Conservation (phyloP, 106 monocot species). For the Dioscorea zingiberensis region DNA sequence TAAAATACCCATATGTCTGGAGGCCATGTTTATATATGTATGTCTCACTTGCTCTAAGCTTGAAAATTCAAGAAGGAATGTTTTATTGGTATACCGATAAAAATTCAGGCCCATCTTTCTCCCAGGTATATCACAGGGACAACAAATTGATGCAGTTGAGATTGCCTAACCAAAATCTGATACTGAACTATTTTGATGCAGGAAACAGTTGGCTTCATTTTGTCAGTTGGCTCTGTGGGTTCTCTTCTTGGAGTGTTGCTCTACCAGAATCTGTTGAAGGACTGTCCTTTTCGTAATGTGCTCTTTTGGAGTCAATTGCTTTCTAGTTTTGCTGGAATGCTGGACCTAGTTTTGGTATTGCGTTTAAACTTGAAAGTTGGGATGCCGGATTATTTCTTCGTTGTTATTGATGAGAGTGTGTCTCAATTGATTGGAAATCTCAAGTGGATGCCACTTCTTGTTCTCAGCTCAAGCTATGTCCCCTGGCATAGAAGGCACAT, state of each 20-base stretch:
- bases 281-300: conserved; percentile 57
- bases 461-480: conserved; percentile 80
- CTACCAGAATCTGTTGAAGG: conserved; percentile 63
- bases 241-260: conserved; percentile 74
- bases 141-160: too few relatives aligned
- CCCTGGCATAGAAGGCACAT: conserved; percentile 83
- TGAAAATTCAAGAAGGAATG: conserved; percentile 80
- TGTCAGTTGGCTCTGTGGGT: conserved; percentile 49
- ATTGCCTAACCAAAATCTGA: too few relatives aligned
- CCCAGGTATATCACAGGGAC: conserved; percentile 45
- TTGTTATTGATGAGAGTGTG: conserved; percentile 54
- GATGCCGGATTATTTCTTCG: conserved; percentile 56
- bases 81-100: conserved; percentile 92
- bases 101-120: conserved; percentile 63
- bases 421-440: conserved; percentile 50
- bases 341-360: conserved; percentile 53
- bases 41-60: conserved; percentile 51
- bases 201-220: conserved; percentile 45
- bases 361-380: conserved; percentile 55
- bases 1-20: conserved; percentile 64
- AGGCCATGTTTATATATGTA: conserved; percentile 80
- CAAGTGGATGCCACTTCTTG: conserved; percentile 88
- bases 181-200: conserved; percentile 1
- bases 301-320: conserved; percentile 74
- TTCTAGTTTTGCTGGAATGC: conserved; percentile 49